Evolutionary conservation across 306 rosid genomes (phyloP).

Genomic region (Quercus parvula): DNA sequence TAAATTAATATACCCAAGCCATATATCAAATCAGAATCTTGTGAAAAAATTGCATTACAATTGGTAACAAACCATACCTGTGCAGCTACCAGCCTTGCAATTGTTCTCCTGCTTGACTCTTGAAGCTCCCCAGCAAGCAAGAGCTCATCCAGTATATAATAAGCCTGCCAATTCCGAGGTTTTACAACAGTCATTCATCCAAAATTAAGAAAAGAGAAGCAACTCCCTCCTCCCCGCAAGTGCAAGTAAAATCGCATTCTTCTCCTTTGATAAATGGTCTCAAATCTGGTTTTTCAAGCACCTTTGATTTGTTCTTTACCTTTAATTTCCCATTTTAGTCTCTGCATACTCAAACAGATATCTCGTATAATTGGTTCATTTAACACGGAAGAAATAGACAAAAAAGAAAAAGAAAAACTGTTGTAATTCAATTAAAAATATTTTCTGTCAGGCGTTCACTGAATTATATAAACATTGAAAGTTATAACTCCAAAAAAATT

Average conservation of each 20-base stretch:
- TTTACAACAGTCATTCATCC: slow-evolving; percentile 12
- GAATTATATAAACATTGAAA: too few species aligned
- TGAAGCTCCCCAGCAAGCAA: slow-evolving; percentile 95
- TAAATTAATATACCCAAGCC: neutral
- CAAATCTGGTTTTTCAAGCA: too few species aligned
- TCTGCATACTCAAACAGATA: too few species aligned
- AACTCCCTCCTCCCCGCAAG: neutral
- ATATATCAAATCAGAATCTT: slow-evolving; percentile 10
- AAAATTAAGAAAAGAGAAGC: neutral
- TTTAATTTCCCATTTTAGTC: too few species aligned
- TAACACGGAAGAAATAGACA: too few species aligned
- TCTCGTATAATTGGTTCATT: too few species aligned
- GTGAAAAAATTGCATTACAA: neutral
- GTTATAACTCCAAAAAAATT: too few species aligned
- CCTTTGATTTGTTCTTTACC: too few species aligned
- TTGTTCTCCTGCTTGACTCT: slow-evolving; percentile 92
- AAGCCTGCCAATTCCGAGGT: slow-evolving; percentile 48
- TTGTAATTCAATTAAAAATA: too few species aligned
- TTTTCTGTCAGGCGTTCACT: too few species aligned
- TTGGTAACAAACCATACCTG: slow-evolving; percentile 53
- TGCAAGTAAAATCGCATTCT: neutral
- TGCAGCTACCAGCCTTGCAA: slow-evolving; percentile 89
- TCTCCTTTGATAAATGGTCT: too few species aligned
- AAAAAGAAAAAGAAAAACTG: too few species aligned
- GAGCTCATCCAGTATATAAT: slow-evolving; percentile 85